phyloP scores from a whole-genome alignment of 2,329 filamentous ascomycete species.

The Epichloe elymi region DNA sequence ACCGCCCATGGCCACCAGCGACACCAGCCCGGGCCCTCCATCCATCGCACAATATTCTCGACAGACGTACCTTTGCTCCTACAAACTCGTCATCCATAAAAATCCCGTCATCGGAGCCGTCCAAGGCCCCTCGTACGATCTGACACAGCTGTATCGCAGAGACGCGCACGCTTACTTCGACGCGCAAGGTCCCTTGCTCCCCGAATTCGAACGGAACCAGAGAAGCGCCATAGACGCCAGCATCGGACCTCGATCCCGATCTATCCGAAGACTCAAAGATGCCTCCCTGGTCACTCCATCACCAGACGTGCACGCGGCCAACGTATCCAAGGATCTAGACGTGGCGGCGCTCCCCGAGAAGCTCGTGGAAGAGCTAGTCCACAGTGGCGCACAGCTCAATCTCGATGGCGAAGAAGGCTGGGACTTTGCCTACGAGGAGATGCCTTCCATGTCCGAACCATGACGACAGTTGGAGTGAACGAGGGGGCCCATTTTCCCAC shows the following conservation, averaged over 20 bases:
- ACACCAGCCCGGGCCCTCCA: slow-evolving; percentile 4
- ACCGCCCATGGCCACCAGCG: slow-evolving; percentile 18
- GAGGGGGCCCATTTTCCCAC: no score
- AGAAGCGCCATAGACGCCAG: slow-evolving; percentile 23
- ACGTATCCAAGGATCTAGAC: slow-evolving; percentile 18
- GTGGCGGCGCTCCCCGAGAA: slow-evolving; percentile 9
- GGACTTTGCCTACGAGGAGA: slow-evolving; percentile 21
- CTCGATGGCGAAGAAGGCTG: slow-evolving; percentile 20
- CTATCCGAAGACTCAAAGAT: slow-evolving; percentile 14
- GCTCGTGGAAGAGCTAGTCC: slow-evolving; percentile 11
- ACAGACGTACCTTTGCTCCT: slow-evolving; percentile 21
- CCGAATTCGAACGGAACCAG: slow-evolving; percentile 30
- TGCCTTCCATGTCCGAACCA: not conserved
- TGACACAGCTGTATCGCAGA: slow-evolving; percentile 30
- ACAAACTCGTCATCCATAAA: slow-evolving; percentile 27
- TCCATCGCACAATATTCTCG: slow-evolving; percentile 14
- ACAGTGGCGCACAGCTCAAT: slow-evolving; percentile 15
- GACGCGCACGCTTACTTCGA: slow-evolving; percentile 37
- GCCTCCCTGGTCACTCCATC: slow-evolving; percentile 1
- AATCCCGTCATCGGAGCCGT: slow-evolving; percentile 40
- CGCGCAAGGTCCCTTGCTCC: slow-evolving; percentile 29
- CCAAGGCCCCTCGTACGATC: slow-evolving; percentile 39
- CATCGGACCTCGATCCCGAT: slow-evolving; percentile 12
- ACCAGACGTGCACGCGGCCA: slow-evolving; percentile 10
- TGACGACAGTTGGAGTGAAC: not conserved